Evolutionary conservation across 371 early-diverging fungal species (phyloP).

Genomic region (Actinomucor elegans): DNA sequence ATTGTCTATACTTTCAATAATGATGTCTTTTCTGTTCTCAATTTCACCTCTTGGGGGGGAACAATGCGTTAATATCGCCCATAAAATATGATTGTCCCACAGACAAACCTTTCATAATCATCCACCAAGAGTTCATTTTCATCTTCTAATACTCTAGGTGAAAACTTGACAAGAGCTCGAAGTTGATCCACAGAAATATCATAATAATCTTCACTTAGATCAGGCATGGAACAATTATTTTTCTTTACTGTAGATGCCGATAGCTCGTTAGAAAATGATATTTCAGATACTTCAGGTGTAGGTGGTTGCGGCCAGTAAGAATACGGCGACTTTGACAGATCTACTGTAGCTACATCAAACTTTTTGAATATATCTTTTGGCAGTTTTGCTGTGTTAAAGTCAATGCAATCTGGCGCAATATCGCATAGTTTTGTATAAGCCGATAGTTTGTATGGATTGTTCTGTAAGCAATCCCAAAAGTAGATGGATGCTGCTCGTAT

Average conservation of each 20-base stretch:
- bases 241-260: background rate
- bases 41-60: conserved; percentile 27
- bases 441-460: conserved; percentile 38
- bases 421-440: conserved; percentile 40
- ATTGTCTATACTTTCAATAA: conserved; percentile 15
- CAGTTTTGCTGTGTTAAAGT: conserved; percentile 12
- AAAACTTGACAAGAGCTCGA: conserved; percentile 21
- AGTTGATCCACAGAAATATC: conserved; percentile 28
- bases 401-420: conserved; percentile 33
- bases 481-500: conserved; percentile 26
- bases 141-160: conserved; percentile 1
- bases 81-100: too few relatives aligned
- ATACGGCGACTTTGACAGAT: conserved; percentile 1
- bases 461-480: conserved; percentile 19
- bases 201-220: conserved; percentile 15
- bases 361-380: conserved; percentile 29
- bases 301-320: conserved; percentile 10
- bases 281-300: background rate
- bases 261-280: background rate
- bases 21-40: conserved; percentile 30
- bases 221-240: conserved; percentile 22
- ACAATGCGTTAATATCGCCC: too few relatives aligned
- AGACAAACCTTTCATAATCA: conserved; percentile 7
- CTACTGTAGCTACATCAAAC: conserved; percentile 4
- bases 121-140: background rate